These are phyloP conservation scores for Drechslerella dactyloides DNA, from an alignment of 2,329 filamentous ascomycete genomes.

Conservation along the genomic window DNA sequence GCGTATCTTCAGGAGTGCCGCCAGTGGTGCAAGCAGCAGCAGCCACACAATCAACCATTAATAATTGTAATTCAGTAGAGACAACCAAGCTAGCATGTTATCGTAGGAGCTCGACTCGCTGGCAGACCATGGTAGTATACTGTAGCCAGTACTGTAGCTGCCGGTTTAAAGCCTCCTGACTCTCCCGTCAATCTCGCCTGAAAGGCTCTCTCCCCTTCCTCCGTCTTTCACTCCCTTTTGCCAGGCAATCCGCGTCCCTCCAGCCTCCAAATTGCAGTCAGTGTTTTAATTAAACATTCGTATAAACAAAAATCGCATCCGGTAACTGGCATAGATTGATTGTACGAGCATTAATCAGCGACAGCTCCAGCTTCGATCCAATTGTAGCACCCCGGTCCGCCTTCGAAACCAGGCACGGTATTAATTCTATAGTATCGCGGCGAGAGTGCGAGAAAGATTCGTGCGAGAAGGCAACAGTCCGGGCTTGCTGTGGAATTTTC, in stretches of 20 bases:
- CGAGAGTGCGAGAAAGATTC: background rate
- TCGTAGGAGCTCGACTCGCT: background rate
- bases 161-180: slow-evolving; percentile 44
- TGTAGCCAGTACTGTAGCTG: background rate
- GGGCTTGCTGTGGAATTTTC: background rate
- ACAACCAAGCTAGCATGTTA: background rate
- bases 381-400: no score
- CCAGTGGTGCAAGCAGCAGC: background rate
- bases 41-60: background rate
- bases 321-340: no score
- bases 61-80: background rate
- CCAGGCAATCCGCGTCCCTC: slow-evolving; percentile 16
- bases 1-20: background rate
- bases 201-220: slow-evolving; percentile 37
- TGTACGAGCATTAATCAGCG: no score
- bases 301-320: no score
- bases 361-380: no score
- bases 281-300: background rate
- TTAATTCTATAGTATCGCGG: no score
- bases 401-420: no score
- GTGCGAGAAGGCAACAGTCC: background rate
- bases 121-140: background rate
- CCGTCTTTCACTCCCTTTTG: slow-evolving; percentile 31
- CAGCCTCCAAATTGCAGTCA: slow-evolving; percentile 21
- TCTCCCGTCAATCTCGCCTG: slow-evolving; percentile 38